Base-by-base conservation (phyloP, 202 grass and related monocot genomes). In the Tripidium arundinaceum region DNA sequence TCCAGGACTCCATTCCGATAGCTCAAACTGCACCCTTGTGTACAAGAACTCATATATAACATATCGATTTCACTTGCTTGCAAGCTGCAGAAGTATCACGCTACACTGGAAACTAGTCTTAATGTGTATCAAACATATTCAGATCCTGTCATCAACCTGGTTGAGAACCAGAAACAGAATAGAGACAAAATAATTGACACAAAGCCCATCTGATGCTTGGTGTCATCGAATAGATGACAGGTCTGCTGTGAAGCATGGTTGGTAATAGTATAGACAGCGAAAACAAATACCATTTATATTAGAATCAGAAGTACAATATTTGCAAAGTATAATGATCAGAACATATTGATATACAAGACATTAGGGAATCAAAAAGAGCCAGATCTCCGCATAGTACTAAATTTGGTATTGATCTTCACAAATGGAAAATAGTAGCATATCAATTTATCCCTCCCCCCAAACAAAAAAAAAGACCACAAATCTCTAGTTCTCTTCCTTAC, bases 211-310 rank as follows among this genome's bases (percentile, higher is more conserved):
- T 50, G 65, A 19, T 80, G 49, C 66, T 65, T 65, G 15, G 45
- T 37, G 25, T n/a, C 54, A 16, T 22, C 25, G 15, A 80, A 58
- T 37, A 27, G 33, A 45, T 19, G 60, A 3, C 46, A 83, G 59
- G 73, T 78, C 41, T 78, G 58, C 36, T 66, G 62, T 65, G 47
- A 65, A 47, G 26, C 66, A 38, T n/a, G n/a, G n/a, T n/a, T 25
- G 13, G 5, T 8, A 68, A 19, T 3, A 34, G 72, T 28, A 59
- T 21, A 55, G 25, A 47, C 45, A 55, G 46, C 15, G 14, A 65
- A 31, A 41, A 24, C 31, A 61, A 8, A 82, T 38, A 19, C 41
- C 8, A 46, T 27, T 9, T 42, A n/a, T 11, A n/a, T 5, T 21
- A 62, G 13, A 73, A 85, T 14, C 24, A 34, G 13, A 38, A 54